Percentiles rank a stretch among this genome's conserved stretches.
Evolutionary conservation across 1,284 basidiomycete species (phyloP).

Genomic region (Boletus semigastroideus): DNA sequence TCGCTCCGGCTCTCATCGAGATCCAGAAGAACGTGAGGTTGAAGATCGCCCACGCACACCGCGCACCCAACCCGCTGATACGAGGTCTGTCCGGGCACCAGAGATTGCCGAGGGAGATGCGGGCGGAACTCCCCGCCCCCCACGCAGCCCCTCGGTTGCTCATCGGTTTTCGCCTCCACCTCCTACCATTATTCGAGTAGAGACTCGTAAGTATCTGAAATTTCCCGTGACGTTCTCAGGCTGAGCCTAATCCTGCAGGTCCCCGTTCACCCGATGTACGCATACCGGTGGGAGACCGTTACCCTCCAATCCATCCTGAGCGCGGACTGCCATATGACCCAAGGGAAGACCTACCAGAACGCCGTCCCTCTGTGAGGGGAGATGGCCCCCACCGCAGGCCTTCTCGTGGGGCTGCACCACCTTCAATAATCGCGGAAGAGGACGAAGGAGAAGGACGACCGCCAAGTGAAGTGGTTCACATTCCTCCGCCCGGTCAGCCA

Average conservation of each 20-base stretch:
- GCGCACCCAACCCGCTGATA: constrained; percentile 7
- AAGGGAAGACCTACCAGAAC: constrained; percentile 12
- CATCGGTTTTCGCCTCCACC: constrained; percentile 19
- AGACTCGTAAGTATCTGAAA: constrained; percentile 20
- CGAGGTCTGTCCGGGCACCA: constrained; percentile 11
- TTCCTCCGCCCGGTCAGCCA: constrained; percentile 20
- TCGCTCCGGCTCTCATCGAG: constrained; percentile 17
- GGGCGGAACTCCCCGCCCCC: neutral
- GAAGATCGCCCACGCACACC: constrained; percentile 11
- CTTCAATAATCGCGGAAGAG: constrained; percentile 18
- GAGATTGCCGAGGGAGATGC: constrained; percentile 12
- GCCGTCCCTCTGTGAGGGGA: constrained; percentile 13
- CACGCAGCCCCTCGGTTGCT: neutral
- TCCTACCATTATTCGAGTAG: constrained; percentile 34
- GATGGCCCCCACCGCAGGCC: constrained; percentile 6
- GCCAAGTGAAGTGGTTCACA: constrained; percentile 27
- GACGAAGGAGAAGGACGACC: constrained; percentile 13
- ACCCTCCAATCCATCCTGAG: constrained; percentile 13
- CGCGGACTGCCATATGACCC: constrained; percentile 2
- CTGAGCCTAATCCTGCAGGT: constrained; percentile 18
- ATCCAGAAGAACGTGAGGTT: constrained; percentile 18
- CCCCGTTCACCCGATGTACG: constrained; percentile 9
- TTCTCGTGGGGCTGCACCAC: constrained; percentile 14
- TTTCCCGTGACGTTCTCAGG: neutral
- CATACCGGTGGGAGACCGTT: constrained; percentile 11